Conservation (phyloP, 441 rosid genomes). For the Gossypium schwendimanii region DNA sequence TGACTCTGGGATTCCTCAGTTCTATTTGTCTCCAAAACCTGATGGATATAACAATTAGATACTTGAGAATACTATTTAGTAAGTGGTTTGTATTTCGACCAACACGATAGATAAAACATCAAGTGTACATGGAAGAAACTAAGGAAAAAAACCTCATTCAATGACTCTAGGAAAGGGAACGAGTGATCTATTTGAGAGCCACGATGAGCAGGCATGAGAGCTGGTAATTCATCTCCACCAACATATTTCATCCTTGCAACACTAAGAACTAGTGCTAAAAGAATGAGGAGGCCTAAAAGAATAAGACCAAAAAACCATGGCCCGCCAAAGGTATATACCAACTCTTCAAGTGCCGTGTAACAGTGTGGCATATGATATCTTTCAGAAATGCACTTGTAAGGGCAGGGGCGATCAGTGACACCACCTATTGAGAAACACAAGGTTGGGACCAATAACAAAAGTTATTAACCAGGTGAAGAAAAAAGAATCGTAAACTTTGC, state of each 20-base stretch:
- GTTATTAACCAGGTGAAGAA: not conserved
- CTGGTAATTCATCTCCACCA: constrained; percentile 68
- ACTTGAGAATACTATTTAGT: not conserved
- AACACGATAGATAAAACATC: not conserved
- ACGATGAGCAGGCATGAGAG: constrained; percentile 50
- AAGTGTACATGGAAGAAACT: not conserved
- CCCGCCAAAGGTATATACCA: constrained; percentile 88
- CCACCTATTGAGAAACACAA: constrained; percentile 47
- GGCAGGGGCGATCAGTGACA: constrained; percentile 77
- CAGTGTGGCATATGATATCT: constrained; percentile 90
- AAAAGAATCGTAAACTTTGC: not conserved
- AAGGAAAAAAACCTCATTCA: constrained; percentile 56
- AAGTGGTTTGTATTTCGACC: not conserved
- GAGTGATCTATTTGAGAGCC: constrained; percentile 70
- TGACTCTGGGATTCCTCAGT: constrained; percentile 81
- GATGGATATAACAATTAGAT: constrained; percentile 16
- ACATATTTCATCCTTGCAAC: constrained; percentile 88
- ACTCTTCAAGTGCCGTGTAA: constrained; percentile 80
- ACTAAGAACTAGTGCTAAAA: constrained; percentile 80
- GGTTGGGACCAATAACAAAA: constrained; percentile 11
- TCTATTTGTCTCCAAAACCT: constrained; percentile 80
- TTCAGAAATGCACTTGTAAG: constrained; percentile 70
- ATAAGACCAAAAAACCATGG: constrained; percentile 81
- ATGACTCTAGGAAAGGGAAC: constrained; percentile 82
- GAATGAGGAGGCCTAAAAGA: constrained; percentile 62